Percentiles rank a stretch among this genome's conserved stretches.
These are phyloP conservation scores for Aspergillus glaucus DNA, from an alignment of 2,329 filamentous ascomycete species.

Conservation along the genomic window DNA sequence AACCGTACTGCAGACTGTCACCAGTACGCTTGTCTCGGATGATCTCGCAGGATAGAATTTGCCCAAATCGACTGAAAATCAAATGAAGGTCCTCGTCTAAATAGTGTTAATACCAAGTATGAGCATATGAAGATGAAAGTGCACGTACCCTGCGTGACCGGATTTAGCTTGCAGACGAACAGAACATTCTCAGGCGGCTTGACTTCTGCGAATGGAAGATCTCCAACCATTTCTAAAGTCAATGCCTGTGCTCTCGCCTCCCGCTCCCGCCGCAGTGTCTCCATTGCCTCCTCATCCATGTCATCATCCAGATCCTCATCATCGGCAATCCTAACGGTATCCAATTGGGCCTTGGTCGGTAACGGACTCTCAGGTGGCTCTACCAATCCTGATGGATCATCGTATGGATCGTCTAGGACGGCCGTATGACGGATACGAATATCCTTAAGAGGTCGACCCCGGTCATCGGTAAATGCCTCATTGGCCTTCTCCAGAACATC, in stretches of 20 bases:
- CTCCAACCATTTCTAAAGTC: conserved; percentile 95
- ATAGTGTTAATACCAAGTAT: conserved; percentile 7
- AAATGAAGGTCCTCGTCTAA: conserved; percentile 83
- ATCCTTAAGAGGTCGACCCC: conserved; percentile 82
- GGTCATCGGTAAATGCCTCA: conserved; percentile 76
- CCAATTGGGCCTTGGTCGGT: conserved; percentile 77
- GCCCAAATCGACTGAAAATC: conserved; percentile 95
- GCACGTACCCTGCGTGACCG: conserved; percentile 66
- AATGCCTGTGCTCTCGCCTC: conserved; percentile 91
- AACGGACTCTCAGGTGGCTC: conserved; percentile 74
- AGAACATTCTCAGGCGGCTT: conserved; percentile 95
- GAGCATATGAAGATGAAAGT: not conserved
- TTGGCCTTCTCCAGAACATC: conserved; percentile 93
- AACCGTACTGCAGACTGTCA: conserved; percentile 93
- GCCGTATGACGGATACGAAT: conserved; percentile 92
- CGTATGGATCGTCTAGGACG: conserved; percentile 84
- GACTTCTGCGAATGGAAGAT: conserved; percentile 94
- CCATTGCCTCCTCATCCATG: conserved; percentile 71
- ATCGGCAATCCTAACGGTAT: conserved; percentile 84
- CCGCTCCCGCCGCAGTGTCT: conserved; percentile 74
- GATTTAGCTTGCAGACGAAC: conserved; percentile 98
- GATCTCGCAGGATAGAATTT: conserved; percentile 90
- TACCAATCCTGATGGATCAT: conserved; percentile 69
- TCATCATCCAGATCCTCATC: conserved; percentile 76
- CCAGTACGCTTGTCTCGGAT: conserved; percentile 90